phyloP scores from a whole-genome alignment of 441 rosid genomes.

The Erysimum cheiri region DNA sequence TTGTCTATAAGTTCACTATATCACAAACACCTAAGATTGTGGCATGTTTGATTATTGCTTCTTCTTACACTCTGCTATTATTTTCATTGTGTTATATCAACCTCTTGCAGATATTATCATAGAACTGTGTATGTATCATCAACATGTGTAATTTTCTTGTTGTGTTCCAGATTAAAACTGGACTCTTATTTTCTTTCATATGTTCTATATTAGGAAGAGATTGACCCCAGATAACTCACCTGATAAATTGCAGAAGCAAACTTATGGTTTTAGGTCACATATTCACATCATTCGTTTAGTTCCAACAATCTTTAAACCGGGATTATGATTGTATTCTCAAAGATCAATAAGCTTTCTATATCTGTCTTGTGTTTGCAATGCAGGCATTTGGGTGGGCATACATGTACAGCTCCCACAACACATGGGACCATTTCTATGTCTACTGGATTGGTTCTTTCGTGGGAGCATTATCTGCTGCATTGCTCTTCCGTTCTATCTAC shows the following conservation, averaged over 20 bases:
- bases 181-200: background rate
- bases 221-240: background rate
- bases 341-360: background rate
- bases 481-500: conserved; percentile 73
- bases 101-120: background rate
- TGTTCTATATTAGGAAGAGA: no score
- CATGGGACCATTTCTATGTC: conserved; percentile 94
- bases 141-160: background rate
- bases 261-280: background rate
- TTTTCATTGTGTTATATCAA: background rate
- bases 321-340: background rate
- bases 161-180: background rate
- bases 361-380: conserved; percentile 24
- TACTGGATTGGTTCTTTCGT: conserved; percentile 94
- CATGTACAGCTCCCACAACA: conserved; percentile 72
- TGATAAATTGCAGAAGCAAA: background rate
- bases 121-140: background rate
- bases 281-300: background rate
- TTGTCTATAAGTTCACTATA: background rate
- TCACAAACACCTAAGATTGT: background rate
- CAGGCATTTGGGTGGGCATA: conserved; percentile 99
- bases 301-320: background rate
- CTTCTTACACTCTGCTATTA: background rate
- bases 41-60: background rate
- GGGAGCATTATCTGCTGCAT: conserved; percentile 82